A percentile compares a stretch with the other conserved stretches of the same genome.
These are phyloP conservation scores for Echria macrotheca DNA, from an alignment of 495 filamentous ascomycete genomes.

Conservation along the genomic window DNA sequence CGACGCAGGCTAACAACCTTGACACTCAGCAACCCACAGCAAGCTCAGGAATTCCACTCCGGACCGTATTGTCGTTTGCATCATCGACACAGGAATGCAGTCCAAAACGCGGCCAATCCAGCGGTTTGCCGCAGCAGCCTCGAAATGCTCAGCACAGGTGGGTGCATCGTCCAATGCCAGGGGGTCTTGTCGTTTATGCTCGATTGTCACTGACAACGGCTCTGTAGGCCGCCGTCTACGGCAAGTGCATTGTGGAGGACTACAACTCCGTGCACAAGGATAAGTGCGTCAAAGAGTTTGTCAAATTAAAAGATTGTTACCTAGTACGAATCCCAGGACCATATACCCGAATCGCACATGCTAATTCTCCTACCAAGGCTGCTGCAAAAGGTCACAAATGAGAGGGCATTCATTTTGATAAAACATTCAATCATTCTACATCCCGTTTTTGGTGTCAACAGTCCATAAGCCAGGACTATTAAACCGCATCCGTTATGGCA, in stretches of 20 bases:
- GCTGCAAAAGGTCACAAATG: background rate
- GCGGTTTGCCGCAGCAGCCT: slow-evolving; percentile 75
- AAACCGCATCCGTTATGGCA: background rate
- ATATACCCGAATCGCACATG: no score
- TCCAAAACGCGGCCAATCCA: slow-evolving; percentile 66
- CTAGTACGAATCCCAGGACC: slow-evolving; percentile 60
- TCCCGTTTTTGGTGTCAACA: no score
- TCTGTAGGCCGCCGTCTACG: slow-evolving; percentile 72
- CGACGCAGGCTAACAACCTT: background rate
- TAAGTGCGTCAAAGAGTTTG: slow-evolving; percentile 81
- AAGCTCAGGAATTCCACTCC: no score
- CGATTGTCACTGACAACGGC: slow-evolving; percentile 6
- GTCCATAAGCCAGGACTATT: no score
- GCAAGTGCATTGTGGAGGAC: slow-evolving; percentile 86
- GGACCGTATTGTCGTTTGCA: no score
- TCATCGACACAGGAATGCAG: slow-evolving; percentile 25
- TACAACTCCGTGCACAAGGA: slow-evolving; percentile 90
- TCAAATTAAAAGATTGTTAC: slow-evolving; percentile 83
- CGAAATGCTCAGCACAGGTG: slow-evolving; percentile 81
- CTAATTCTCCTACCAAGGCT: no score
- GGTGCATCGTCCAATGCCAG: slow-evolving; percentile 13
- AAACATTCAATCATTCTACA: no score
- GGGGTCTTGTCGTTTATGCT: no score
- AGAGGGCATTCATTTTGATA: background rate
- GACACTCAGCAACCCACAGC: background rate